phyloP scores from a whole-genome alignment of 2,329 filamentous ascomycete species.

The Fusarium ambrosium region DNA sequence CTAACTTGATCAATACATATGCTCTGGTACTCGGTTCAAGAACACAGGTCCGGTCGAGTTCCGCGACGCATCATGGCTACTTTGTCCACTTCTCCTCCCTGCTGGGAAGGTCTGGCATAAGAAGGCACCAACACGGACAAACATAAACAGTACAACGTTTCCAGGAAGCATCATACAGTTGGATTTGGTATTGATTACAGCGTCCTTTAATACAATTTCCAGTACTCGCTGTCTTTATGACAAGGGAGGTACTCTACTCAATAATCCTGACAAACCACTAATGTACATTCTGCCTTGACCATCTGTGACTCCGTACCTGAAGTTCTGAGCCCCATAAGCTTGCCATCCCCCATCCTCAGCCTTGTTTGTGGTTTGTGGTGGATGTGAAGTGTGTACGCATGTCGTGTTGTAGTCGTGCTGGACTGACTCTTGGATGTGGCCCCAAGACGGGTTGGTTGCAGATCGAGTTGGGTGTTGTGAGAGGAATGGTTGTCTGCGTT shows the following conservation, averaged over 20 bases:
- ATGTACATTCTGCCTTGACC: not conserved
- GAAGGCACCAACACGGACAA: not conserved
- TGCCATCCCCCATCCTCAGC: not conserved
- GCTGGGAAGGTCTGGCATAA: not conserved
- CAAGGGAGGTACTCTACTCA: not conserved
- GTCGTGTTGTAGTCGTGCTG: not conserved
- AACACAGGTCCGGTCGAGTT: not conserved
- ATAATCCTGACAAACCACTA: not conserved
- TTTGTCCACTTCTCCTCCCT: not conserved
- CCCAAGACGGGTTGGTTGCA: not conserved
- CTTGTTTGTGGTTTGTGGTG: not conserved
- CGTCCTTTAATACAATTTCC: not conserved
- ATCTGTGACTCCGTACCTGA: not conserved
- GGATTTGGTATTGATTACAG: not conserved
- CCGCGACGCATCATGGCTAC: not conserved
- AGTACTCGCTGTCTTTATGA: not conserved
- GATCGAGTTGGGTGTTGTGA: not conserved
- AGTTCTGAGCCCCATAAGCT: not conserved
- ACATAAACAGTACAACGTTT: not conserved
- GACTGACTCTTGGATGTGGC: not conserved
- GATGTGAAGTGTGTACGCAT: not conserved
- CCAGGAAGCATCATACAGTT: not conserved
- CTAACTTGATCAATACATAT: not conserved
- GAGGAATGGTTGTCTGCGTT: not conserved
- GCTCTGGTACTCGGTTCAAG: not conserved